Conservation (phyloP, 2,329 filamentous ascomycete species). For the Ophiostoma ips region DNA sequence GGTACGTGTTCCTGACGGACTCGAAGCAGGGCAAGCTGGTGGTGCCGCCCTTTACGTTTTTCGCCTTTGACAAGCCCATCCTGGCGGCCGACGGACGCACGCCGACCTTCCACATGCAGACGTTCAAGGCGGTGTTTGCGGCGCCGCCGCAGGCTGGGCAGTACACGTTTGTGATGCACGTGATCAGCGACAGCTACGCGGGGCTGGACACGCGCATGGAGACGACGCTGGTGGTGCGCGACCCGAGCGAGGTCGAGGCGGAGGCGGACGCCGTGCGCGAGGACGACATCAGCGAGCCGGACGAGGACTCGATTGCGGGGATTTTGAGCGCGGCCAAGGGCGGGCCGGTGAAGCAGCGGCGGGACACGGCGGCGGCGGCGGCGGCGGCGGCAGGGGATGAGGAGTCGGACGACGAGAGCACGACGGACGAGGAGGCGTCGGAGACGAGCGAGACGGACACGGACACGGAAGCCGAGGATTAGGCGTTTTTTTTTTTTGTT, state of each 20-base stretch:
- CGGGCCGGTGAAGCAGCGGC: slow-evolving; percentile 36
- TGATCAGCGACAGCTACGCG: slow-evolving; percentile 88
- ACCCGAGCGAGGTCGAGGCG: slow-evolving; percentile 69
- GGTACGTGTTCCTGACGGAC: slow-evolving; percentile 91
- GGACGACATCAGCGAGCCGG: slow-evolving; percentile 94
- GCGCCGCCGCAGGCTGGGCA: slow-evolving; percentile 83
- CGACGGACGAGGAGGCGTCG: slow-evolving; percentile 58
- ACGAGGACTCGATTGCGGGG: slow-evolving; percentile 85
- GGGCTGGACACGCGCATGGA: slow-evolving; percentile 89
- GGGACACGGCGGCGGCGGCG: slow-evolving; percentile 10
- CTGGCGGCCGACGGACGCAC: slow-evolving; percentile 60
- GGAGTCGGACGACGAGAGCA: slow-evolving; percentile 65
- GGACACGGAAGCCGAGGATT: slow-evolving; percentile 47
- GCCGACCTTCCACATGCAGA: slow-evolving; percentile 90
- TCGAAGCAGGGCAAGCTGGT: slow-evolving; percentile 91
- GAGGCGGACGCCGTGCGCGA: slow-evolving; percentile 35
- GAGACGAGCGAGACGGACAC: slow-evolving; percentile 57
- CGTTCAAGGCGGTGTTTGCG: slow-evolving; percentile 92
- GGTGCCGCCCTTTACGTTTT: slow-evolving; percentile 92
- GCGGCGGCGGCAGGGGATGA: slow-evolving; percentile 30
- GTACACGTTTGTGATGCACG: slow-evolving; percentile 88
- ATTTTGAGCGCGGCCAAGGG: slow-evolving; percentile 83
- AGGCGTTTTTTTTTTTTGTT: background rate
- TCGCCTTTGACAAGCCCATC: slow-evolving; percentile 78
- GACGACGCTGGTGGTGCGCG: slow-evolving; percentile 77